A percentile compares a stretch with the other conserved stretches of the same genome.
phyloP scores from a whole-genome alignment of 495 filamentous ascomycete genomes.

The Hyaloscypha hepaticicola region DNA sequence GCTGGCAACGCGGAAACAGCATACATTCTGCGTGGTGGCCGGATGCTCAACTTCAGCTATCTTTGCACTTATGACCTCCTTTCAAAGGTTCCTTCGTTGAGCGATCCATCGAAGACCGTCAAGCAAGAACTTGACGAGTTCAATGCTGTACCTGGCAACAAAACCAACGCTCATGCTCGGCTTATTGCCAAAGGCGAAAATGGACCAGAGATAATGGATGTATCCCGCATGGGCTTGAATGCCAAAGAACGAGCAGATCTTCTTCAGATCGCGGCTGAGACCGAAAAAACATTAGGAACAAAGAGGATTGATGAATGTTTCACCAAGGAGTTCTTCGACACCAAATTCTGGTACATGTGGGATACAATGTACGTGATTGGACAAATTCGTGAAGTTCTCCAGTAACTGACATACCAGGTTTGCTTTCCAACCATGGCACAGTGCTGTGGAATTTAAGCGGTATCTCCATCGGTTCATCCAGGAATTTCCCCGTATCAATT shows the following conservation, averaged over 20 bases:
- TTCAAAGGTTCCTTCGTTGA: constrained; percentile 36
- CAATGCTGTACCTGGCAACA: constrained; percentile 21
- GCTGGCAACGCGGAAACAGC: constrained; percentile 38
- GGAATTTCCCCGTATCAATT: constrained; percentile 24
- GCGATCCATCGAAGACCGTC: constrained; percentile 21
- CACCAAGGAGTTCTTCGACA: constrained; percentile 38
- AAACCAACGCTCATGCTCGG: constrained; percentile 19
- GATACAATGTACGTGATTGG: constrained; percentile 34
- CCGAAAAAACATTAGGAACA: constrained; percentile 36
- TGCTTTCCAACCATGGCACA: constrained; percentile 45
- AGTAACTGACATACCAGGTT: constrained; percentile 14
- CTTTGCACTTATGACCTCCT: constrained; percentile 40
- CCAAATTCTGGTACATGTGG: constrained; percentile 42
- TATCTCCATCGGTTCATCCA: constrained; percentile 32
- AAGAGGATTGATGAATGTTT: constrained; percentile 42
- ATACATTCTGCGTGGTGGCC: constrained; percentile 41
- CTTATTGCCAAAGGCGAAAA: constrained; percentile 17
- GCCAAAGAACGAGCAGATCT: constrained; percentile 37
- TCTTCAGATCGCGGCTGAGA: constrained; percentile 34
- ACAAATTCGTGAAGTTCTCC: constrained; percentile 30
- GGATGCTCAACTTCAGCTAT: constrained; percentile 41
- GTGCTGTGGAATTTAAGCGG: constrained; percentile 35
- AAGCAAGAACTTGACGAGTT: constrained; percentile 27
- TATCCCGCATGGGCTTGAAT: constrained; percentile 25
- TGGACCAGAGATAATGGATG: constrained; percentile 23